phyloP scores from a whole-genome alignment of 2,329 filamentous ascomycete genomes.

The Cucurbitaria berberidis region DNA sequence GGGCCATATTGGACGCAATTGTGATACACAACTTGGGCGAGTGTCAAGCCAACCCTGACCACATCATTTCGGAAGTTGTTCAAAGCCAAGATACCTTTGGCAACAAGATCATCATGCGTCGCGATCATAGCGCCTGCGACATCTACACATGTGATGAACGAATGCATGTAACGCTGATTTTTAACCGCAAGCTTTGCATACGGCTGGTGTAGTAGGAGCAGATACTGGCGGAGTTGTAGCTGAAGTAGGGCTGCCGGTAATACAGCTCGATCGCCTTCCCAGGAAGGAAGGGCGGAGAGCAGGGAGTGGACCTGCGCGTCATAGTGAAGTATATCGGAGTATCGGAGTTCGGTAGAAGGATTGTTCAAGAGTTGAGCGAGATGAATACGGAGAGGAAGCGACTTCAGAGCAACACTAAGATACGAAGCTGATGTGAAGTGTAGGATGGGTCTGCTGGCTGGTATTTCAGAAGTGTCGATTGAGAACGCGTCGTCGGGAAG shows the following conservation, averaged over 20 bases:
- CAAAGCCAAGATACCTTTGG: constrained; percentile 27
- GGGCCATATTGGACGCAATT: constrained; percentile 25
- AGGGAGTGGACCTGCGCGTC: constrained; percentile 36
- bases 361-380: constrained; percentile 44
- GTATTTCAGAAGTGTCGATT: constrained; percentile 27
- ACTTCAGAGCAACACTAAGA: constrained; percentile 27
- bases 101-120: constrained; percentile 29
- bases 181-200: constrained; percentile 35
- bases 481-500: constrained; percentile 58
- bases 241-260: constrained; percentile 33
- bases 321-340: constrained; percentile 43
- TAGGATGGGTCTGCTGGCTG: constrained; percentile 28
- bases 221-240: constrained; percentile 44
- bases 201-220: constrained; percentile 43
- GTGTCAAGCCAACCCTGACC: constrained; percentile 33
- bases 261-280: constrained; percentile 24
- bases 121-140: constrained; percentile 34
- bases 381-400: constrained; percentile 40
- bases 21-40: constrained; percentile 35
- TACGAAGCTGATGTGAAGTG: constrained; percentile 43
- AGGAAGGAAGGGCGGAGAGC: constrained; percentile 30
- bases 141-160: constrained; percentile 39
- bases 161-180: constrained; percentile 40
- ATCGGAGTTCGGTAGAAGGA: constrained; percentile 34
- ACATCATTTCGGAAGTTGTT: constrained; percentile 41